These are phyloP conservation scores for Stachybotrys echinatus DNA, from an alignment of 2,329 filamentous ascomycete species.

Conservation along the genomic window DNA sequence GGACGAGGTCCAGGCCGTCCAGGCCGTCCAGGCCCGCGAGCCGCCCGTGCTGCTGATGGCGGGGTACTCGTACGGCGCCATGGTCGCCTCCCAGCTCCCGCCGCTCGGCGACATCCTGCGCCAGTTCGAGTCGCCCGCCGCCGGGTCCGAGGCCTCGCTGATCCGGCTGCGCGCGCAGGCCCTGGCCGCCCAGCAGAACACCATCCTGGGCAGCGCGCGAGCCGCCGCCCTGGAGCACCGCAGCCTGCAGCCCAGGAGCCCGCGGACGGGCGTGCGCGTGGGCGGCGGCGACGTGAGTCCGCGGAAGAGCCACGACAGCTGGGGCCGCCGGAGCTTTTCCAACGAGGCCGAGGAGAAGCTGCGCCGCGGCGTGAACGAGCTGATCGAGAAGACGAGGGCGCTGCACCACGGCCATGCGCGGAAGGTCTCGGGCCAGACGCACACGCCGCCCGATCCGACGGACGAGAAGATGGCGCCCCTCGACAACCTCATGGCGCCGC, in stretches of 20 bases:
- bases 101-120: slow-evolving; percentile 53
- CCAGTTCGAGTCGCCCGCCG: slow-evolving; percentile 47
- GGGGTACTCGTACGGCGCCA: slow-evolving; percentile 88
- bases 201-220: slow-evolving; percentile 32
- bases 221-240: slow-evolving; percentile 19
- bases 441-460: slow-evolving; percentile 13
- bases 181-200: slow-evolving; percentile 59
- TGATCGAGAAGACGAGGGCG: slow-evolving; percentile 34
- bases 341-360: slow-evolving; percentile 43
- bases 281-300: slow-evolving; percentile 36
- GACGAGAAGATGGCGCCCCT: slow-evolving; percentile 23
- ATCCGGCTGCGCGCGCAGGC: slow-evolving; percentile 66
- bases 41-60: slow-evolving; percentile 50
- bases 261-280: slow-evolving; percentile 36
- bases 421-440: slow-evolving; percentile 3
- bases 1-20: neutral
- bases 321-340: slow-evolving; percentile 27
- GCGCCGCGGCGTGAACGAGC: slow-evolving; percentile 40
- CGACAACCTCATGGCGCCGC: slow-evolving; percentile 27
- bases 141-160: slow-evolving; percentile 58
- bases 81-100: slow-evolving; percentile 72
- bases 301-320: slow-evolving; percentile 32
- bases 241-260: slow-evolving; percentile 15
- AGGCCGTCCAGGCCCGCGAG: neutral
- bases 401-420: slow-evolving; percentile 11